phyloP scores from a whole-genome alignment of 2,329 filamentous ascomycete genomes.

The Diaporthe ilicicola region DNA sequence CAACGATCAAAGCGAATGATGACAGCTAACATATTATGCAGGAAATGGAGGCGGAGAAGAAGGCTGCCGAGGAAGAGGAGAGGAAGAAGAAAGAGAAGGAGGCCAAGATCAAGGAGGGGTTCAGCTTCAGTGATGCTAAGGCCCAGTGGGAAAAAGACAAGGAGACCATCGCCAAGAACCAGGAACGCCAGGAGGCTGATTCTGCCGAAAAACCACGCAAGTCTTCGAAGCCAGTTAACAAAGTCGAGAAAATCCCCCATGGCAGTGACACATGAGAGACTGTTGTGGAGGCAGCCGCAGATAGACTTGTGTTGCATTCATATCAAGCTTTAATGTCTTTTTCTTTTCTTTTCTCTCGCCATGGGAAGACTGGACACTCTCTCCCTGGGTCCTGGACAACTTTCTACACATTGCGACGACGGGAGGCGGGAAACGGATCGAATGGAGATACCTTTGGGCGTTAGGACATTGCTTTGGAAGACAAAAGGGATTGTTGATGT shows the following conservation, averaged over 20 bases:
- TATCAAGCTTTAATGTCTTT: slow-evolving; percentile 7
- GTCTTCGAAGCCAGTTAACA: slow-evolving; percentile 17
- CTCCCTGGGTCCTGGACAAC: background rate
- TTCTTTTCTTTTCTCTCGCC: background rate
- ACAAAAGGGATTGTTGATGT: slow-evolving; percentile 24
- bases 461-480: slow-evolving; percentile 32
- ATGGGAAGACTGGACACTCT: background rate
- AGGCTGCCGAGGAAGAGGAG: slow-evolving; percentile 82
- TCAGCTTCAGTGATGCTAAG: slow-evolving; percentile 70
- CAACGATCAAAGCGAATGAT: background rate
- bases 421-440: background rate
- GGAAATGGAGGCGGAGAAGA: slow-evolving; percentile 92
- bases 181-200: slow-evolving; percentile 49
- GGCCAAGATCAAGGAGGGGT: slow-evolving; percentile 83
- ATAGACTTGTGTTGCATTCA: slow-evolving; percentile 6
- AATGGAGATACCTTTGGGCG: slow-evolving; percentile 26
- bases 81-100: slow-evolving; percentile 75
- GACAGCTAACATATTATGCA: slow-evolving; percentile 45
- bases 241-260: slow-evolving; percentile 16
- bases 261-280: slow-evolving; percentile 7
- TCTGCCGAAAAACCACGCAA: slow-evolving; percentile 28
- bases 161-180: slow-evolving; percentile 69
- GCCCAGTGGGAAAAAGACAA: slow-evolving; percentile 93
- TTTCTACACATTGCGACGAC: slow-evolving; percentile 4
- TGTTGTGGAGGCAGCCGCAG: background rate